Evolutionary conservation across 345 rosid genomes (phyloP), one percentile per base, ranked within the genome.

Genomic region (Euphorbia tirucalli): DNA sequence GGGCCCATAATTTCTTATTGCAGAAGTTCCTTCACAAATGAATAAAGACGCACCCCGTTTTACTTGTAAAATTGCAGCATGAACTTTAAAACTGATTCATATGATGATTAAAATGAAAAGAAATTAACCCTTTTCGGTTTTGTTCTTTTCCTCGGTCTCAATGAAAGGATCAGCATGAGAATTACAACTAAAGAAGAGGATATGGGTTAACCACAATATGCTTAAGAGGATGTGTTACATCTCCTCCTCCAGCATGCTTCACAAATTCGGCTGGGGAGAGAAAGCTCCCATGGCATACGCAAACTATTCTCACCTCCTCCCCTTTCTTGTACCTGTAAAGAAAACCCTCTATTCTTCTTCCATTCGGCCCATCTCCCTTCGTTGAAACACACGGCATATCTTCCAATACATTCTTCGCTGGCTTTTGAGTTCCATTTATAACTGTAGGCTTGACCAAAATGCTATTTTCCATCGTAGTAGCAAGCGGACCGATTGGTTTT

Each of bases 201-300:
- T 32, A 55, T 18, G 81, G 75, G 64, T 60, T 74, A 30, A 78
- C 75, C 24, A 78, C 75, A 37, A 78, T 78, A 59, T 78, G 81
- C 71, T 54, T 69, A 43, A 78, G 81, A 15, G 81, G 81, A 39
- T 73, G 71, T 5, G 49, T 72, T 39, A 78, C 74, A 39, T 78
- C 77, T 31, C 63, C 73, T 5, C 78, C 78, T 7, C 81, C 81
- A 11, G 78, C 81, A 32, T 78, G 81, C 64, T 59, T 73, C 30
- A 78, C 77, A 44, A 78, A 78, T 62, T 78, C 81, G 0, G 74
- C 74, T 5, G 81, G 78, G 1, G 81, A 46, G 18, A 73, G 68
- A 66, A 70, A 78, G 78, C 71, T 73, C 31, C 81, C 81, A 27
- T 78, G 81, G 78, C 81, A 74, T 3, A 78, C 78, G n/a, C 81